These are phyloP conservation scores for Leishmania turanica DNA, from an alignment of 208 protist species.

Conservation along the genomic window DNA sequence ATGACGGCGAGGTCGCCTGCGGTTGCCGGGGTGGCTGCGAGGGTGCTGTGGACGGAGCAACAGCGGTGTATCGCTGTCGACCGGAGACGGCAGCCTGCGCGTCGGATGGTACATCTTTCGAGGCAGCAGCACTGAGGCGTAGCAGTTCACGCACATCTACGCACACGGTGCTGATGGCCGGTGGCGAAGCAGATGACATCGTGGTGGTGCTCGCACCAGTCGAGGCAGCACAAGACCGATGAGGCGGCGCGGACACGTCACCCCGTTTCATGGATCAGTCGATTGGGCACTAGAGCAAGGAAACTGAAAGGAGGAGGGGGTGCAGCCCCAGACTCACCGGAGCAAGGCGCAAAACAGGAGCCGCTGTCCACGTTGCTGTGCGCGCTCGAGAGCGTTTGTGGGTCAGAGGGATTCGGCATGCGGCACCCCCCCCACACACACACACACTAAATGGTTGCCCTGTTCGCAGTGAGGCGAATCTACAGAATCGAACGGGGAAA, in stretches of 20 bases:
- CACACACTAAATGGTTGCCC: neutral
- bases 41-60: neutral
- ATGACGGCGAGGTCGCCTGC: neutral
- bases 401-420: neutral
- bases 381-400: neutral
- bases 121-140: conserved; percentile 19
- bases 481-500: neutral
- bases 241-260: neutral
- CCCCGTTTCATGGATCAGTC: neutral
- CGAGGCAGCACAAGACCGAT: neutral
- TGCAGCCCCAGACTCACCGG: neutral
- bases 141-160: conserved; percentile 59
- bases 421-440: neutral
- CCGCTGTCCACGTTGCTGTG: neutral
- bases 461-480: neutral
- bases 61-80: neutral
- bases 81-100: neutral
- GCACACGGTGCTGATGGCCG: conserved; percentile 48
- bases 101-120: neutral
- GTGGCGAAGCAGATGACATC: neutral
- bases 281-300: neutral
- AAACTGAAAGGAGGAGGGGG: neutral
- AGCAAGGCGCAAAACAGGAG: neutral
- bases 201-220: neutral
- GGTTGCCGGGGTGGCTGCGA: neutral